Evolutionary conservation across 495 filamentous ascomycete species (phyloP), one percentile per base, ranked within the genome.

Genomic region (Diplogelasinospora grovesii): DNA sequence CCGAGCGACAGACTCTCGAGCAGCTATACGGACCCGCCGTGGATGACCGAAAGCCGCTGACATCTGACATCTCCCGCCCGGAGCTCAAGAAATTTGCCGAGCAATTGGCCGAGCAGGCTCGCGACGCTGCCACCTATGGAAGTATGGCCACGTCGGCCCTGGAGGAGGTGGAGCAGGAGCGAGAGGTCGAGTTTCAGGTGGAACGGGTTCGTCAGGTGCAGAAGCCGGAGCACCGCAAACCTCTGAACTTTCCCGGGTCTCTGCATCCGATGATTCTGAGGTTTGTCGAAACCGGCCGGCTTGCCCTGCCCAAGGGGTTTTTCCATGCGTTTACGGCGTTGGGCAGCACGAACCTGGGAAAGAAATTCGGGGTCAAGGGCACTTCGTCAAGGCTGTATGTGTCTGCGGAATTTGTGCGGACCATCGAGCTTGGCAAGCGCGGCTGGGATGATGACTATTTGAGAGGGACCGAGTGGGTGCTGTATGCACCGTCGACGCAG

Each of bases 161-260:
- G 1, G 59, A 74, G 38, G 74, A 79, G 33, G 74, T 77, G 1
- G 73, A 76, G 40, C 66, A 73, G 46, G 68, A 76, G 37, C 57
- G 69, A 11, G 66, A 74, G 30, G 61, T 74, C 1, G 63, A 62
- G 10, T 59, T 60, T 14, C 60, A 74, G 46, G 59, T 71, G n/a
- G 69, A 79, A 41, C 51, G 64, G 19, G 68, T 74, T 10, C 64
- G 72, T 13, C 66, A 74, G 28, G 48, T 71, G 13, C 53, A 68
- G 50, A 66, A 61, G 34, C 61, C 57, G 15, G 11, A 39, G 19
- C 26, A 43, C 5, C 60, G 52, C 34, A 39, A 46, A 2, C 28
- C 61, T 0, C 26, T 57, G 8, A 33, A 35, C 0, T 65, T 60
- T n/a, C 60, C 64, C 3, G 63, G 63, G n/a, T n/a, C n/a, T 3